These are phyloP conservation scores for Parietichytrium sp. DNA, from an alignment of 108 stramenopile species.

Conservation along the genomic window DNA sequence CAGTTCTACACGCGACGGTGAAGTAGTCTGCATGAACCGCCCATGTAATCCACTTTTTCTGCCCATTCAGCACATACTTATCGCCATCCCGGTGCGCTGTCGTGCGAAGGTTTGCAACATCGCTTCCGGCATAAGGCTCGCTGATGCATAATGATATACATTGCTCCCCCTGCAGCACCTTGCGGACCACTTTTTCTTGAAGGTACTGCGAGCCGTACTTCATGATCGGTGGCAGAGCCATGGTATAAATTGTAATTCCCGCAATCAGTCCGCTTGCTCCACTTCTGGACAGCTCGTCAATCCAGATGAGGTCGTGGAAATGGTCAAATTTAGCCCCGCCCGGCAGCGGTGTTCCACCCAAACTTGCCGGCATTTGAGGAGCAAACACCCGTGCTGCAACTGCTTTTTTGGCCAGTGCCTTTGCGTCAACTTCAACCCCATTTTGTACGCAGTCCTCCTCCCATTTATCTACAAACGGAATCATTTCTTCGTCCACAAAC, in stretches of 20 bases:
- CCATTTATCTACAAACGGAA: not conserved
- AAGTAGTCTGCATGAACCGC: not conserved
- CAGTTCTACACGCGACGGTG: not conserved
- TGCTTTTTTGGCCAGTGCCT: not conserved
- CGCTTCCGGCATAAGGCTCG: constrained; percentile 11
- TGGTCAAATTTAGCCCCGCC: constrained; percentile 12
- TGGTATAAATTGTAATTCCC: not conserved
- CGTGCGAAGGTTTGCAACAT: constrained; percentile 4
- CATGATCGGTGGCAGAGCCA: not conserved
- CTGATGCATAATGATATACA: not conserved
- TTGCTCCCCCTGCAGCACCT: not conserved
- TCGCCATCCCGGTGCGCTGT: constrained; percentile 18
- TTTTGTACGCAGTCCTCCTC: not conserved
- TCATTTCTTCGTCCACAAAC: constrained; percentile 5
- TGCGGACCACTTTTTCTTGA: not conserved
- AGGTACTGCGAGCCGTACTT: not conserved
- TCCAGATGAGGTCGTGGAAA: constrained; percentile 17
- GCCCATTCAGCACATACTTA: constrained; percentile 13
- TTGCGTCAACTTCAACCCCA: not conserved
- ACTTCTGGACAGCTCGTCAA: not conserved
- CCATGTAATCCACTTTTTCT: constrained; percentile 16
- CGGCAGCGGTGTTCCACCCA: constrained; percentile 27
- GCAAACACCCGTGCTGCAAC: not conserved
- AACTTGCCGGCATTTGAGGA: not conserved
- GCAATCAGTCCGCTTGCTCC: not conserved